A percentile compares a stretch with the other conserved stretches of the same genome.
Evolutionary conservation across 2,329 filamentous ascomycete species (phyloP).

Genomic region (Penicillium sp.): DNA sequence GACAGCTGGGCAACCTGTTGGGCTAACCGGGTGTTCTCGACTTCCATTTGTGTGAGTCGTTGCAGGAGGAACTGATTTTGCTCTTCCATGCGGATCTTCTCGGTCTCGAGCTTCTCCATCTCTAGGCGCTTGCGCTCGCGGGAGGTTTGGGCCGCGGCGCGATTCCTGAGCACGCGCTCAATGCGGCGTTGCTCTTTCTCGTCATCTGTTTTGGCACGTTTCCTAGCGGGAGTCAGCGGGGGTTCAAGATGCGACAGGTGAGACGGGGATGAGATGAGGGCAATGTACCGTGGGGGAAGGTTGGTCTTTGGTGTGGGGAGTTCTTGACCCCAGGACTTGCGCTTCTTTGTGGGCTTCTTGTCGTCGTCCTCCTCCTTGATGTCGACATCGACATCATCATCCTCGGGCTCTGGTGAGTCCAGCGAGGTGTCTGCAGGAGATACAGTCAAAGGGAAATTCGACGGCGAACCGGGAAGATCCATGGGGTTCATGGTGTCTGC

Average conservation of each 20-base stretch:
- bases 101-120: slow-evolving; percentile 77
- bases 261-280: background rate
- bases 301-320: slow-evolving; percentile 96
- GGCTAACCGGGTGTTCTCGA: slow-evolving; percentile 55
- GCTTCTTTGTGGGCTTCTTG: slow-evolving; percentile 84
- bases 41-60: slow-evolving; percentile 64
- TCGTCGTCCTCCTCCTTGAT: slow-evolving; percentile 45
- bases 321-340: slow-evolving; percentile 98
- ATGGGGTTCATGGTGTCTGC: slow-evolving; percentile 38
- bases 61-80: slow-evolving; percentile 73
- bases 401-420: slow-evolving; percentile 29
- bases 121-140: slow-evolving; percentile 88
- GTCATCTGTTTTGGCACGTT: slow-evolving; percentile 97
- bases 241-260: background rate
- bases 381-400: background rate
- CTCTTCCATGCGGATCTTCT: slow-evolving; percentile 65
- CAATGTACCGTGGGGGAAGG: slow-evolving; percentile 77
- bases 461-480: slow-evolving; percentile 37
- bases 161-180: slow-evolving; percentile 94
- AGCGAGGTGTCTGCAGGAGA: slow-evolving; percentile 47
- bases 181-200: slow-evolving; percentile 98
- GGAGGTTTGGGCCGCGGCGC: slow-evolving; percentile 93
- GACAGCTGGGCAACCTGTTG: slow-evolving; percentile 56
- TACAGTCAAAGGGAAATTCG: slow-evolving; percentile 45
- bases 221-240: slow-evolving; percentile 56